phyloP scores from a whole-genome alignment of 306 rosid genomes.

The Hippophae gyantsensis region DNA sequence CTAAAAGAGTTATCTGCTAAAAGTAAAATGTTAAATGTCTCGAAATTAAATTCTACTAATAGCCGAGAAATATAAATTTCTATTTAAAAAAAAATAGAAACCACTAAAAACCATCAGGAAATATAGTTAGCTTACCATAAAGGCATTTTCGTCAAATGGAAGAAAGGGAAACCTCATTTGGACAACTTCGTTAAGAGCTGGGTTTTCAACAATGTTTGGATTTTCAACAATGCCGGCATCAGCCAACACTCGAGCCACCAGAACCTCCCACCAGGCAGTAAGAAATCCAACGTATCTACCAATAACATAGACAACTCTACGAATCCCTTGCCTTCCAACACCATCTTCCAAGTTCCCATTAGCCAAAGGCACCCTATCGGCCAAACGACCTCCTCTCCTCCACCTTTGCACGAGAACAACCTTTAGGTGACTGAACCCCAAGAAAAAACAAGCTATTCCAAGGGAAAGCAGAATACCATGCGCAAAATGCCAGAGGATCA shows the following conservation, averaged over 20 bases:
- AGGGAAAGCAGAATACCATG: constrained; percentile 13
- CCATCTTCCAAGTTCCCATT: constrained; percentile 1
- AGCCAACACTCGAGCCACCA: background rate
- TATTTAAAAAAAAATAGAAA: no score
- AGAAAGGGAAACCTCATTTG: constrained; percentile 3
- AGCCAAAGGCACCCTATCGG: background rate
- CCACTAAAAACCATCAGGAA: background rate
- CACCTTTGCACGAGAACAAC: background rate
- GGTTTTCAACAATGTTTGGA: constrained; percentile 1
- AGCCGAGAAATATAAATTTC: no score
- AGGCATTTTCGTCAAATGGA: constrained; percentile 6
- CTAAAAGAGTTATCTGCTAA: no score
- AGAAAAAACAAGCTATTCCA: constrained; percentile 11
- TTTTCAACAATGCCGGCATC: constrained; percentile 5
- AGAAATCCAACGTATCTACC: constrained; percentile 2
- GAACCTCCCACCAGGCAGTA: constrained; percentile 8
- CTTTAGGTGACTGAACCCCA: constrained; percentile 1
- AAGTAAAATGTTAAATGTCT: no score
- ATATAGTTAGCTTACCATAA: constrained; percentile 4
- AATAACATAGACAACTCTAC: background rate
- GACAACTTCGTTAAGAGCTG: background rate
- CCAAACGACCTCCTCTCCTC: constrained; percentile 6
- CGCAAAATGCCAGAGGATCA: constrained; percentile 1
- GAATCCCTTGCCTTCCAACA: constrained; percentile 2
- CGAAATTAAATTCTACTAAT: no score